phyloP scores from a whole-genome alignment of 1,284 basidiomycete species.

The Ustilago vetiveriae region DNA sequence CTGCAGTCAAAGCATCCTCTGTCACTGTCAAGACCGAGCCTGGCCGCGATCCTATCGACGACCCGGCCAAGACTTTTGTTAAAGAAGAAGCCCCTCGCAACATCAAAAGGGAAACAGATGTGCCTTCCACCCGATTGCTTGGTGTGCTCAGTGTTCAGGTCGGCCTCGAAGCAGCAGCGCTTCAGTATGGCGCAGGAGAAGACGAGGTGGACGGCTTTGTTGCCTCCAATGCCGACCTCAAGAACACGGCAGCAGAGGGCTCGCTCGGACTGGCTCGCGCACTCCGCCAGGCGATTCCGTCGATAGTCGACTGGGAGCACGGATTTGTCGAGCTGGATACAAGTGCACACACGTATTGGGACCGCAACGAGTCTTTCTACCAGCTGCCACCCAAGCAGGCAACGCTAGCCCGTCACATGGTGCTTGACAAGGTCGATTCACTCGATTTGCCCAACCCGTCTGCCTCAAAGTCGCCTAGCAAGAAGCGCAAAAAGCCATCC shows the following conservation, averaged over 20 bases:
- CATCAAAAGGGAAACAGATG: background rate
- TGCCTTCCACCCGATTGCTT: conserved; percentile 27
- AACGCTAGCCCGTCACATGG: conserved; percentile 30
- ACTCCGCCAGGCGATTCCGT: conserved; percentile 25
- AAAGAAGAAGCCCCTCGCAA: background rate
- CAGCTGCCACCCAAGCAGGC: conserved; percentile 28
- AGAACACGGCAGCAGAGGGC: conserved; percentile 20
- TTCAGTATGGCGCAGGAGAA: conserved; percentile 32
- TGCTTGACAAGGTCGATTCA: conserved; percentile 27
- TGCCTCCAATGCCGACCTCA: conserved; percentile 25
- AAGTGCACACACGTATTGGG: conserved; percentile 30
- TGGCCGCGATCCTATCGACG: background rate
- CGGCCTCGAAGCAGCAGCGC: conserved; percentile 37
- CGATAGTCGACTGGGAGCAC: conserved; percentile 37
- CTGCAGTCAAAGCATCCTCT: background rate
- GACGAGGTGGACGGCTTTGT: conserved; percentile 39
- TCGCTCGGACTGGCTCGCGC: conserved; percentile 23
- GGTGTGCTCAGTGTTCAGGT: conserved; percentile 34
- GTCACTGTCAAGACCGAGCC: conserved; percentile 1
- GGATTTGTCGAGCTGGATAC: conserved; percentile 34
- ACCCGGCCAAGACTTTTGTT: too few relatives aligned
- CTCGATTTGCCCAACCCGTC: conserved; percentile 20
- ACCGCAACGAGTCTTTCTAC: conserved; percentile 42
- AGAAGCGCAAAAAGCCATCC: conserved; percentile 30
- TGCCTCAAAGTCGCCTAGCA: conserved; percentile 12